phyloP scores from a whole-genome alignment of 495 filamentous ascomycete genomes.

The Aspergillus homomorphus region DNA sequence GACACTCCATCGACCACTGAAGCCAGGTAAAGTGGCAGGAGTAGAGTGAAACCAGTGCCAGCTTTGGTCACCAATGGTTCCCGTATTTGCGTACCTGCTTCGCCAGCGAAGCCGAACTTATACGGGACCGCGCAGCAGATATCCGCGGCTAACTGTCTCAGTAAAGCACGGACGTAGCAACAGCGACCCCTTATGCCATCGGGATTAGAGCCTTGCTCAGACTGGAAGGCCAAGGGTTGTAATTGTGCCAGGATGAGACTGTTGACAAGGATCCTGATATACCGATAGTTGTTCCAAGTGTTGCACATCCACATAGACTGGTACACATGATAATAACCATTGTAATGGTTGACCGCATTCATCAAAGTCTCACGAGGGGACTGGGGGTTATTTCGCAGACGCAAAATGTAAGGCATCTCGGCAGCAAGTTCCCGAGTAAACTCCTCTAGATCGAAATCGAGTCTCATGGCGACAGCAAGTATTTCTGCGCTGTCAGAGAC shows the following conservation, averaged over 20 bases:
- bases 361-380: background rate
- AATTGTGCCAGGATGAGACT: background rate
- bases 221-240: background rate
- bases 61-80: background rate
- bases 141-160: background rate
- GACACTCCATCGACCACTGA: background rate
- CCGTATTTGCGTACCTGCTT: background rate
- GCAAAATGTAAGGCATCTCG: background rate
- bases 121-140: slow-evolving; percentile 3
- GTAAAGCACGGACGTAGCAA: background rate
- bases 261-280: background rate
- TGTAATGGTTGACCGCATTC: background rate
- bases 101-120: background rate
- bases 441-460: background rate
- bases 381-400: background rate
- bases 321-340: background rate
- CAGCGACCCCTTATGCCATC: background rate
- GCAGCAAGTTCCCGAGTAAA: background rate
- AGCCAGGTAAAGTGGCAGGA: slow-evolving; percentile 1
- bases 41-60: background rate
- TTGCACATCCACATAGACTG: slow-evolving; percentile 1
- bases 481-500: background rate
- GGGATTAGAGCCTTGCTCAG: background rate
- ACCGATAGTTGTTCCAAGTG: slow-evolving; percentile 3
- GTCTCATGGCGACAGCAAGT: background rate